These are phyloP conservation scores for Talaromyces pinophilus DNA, from an alignment of 2,329 filamentous ascomycete species.

Conservation along the genomic window DNA sequence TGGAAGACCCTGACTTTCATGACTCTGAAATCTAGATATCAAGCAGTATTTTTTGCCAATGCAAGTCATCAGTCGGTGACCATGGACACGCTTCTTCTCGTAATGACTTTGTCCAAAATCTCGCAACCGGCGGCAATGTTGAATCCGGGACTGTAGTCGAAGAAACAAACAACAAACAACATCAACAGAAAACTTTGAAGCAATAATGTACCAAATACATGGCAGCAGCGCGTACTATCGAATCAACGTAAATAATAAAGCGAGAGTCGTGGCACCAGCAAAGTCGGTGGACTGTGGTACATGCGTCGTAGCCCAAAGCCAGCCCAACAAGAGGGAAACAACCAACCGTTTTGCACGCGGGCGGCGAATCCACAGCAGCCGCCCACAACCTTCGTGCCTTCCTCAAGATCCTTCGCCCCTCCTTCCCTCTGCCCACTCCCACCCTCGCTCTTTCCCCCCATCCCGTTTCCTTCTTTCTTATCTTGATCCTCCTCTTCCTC, in stretches of 20 bases:
- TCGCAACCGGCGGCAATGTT: neutral
- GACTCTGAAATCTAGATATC: neutral
- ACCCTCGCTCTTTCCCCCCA: slow-evolving; percentile 16
- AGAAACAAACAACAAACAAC: neutral
- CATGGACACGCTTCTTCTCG: neutral
- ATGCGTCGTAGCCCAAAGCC: slow-evolving; percentile 37
- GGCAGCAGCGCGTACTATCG: neutral
- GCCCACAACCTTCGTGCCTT: slow-evolving; percentile 26
- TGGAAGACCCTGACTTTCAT: neutral
- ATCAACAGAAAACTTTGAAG: neutral
- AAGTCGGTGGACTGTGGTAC: slow-evolving; percentile 18
- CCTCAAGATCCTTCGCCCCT: slow-evolving; percentile 32
- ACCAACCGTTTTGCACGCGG: slow-evolving; percentile 22
- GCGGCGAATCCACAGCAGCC: slow-evolving; percentile 25
- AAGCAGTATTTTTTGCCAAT: neutral
- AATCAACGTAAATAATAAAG: neutral
- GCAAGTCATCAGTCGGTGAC: neutral
- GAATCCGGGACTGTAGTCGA: neutral
- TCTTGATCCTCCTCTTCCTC: slow-evolving; percentile 33
- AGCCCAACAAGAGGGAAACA: slow-evolving; percentile 36
- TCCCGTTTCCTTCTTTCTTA: slow-evolving; percentile 29
- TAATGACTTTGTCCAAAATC: neutral
- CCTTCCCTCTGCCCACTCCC: slow-evolving; percentile 29
- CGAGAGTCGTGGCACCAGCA: slow-evolving; percentile 44
- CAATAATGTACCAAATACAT: neutral